Conservation (phyloP, 495 filamentous ascomycete species). For the Trichodelitschia bisporula region DNA sequence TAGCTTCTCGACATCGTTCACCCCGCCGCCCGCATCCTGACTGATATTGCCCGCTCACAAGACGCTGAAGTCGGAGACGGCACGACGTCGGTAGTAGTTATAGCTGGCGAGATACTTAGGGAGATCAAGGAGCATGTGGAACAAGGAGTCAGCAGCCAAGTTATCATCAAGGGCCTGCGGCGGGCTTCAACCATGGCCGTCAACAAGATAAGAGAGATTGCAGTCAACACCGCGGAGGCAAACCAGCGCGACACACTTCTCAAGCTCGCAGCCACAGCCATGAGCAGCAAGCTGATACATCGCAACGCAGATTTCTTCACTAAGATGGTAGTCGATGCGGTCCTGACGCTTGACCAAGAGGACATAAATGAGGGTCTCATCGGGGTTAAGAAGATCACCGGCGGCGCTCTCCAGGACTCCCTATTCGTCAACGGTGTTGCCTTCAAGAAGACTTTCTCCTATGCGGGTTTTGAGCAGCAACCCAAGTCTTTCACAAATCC, state of each 20-base stretch:
- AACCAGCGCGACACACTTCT: constrained; percentile 74
- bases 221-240: constrained; percentile 58
- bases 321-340: constrained; percentile 96
- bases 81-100: constrained; percentile 86
- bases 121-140: constrained; percentile 89
- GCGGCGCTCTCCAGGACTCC: constrained; percentile 88
- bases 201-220: constrained; percentile 97
- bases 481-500: constrained; percentile 86
- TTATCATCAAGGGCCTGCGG: constrained; percentile 87
- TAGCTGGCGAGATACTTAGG: constrained; percentile 90
- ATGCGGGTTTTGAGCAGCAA: constrained; percentile 97
- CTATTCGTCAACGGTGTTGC: constrained; percentile 95
- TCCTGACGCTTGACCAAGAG: constrained; percentile 88
- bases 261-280: constrained; percentile 86
- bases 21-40: constrained; percentile 90
- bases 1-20: constrained; percentile 96
- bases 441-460: constrained; percentile 99
- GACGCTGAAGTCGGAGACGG: constrained; percentile 97
- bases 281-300: constrained; percentile 99
- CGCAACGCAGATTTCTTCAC: constrained; percentile 93
- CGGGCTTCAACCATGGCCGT: constrained; percentile 78
- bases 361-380: constrained; percentile 96
- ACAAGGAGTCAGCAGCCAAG: constrained; percentile 89
- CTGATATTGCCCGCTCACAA: constrained; percentile 95
- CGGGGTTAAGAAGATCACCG: constrained; percentile 91